Evolutionary conservation across 2,329 filamentous ascomycete genomes (phyloP), one percentile per base, ranked within the genome.

Genomic region (Rosellinia necatrix): DNA sequence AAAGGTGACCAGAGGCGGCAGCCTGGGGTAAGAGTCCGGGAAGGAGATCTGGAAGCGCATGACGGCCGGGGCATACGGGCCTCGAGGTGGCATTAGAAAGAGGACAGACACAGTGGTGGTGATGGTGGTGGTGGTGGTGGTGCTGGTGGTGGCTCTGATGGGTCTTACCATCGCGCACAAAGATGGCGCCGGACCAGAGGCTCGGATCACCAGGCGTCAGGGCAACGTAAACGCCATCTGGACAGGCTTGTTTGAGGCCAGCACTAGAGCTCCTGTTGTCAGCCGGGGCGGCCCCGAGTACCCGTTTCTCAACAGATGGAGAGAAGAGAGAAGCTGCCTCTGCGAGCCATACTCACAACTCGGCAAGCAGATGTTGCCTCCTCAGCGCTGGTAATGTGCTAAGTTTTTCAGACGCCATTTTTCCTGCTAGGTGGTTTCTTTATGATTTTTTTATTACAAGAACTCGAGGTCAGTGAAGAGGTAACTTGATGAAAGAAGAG

Each of bases 41-140:
- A 97, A 97, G 21, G 87, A 88, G 62, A 97, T 89, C 64, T 94
- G 88, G 74, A 97, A 96, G 67, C 92, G 89, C 60, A 97, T 82
- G 66, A 97, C 84, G 42, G 92, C 90, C 56, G 90, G 87, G 17
- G 90, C 83, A 75, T 97, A 99, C 15, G 94, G 93, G 40, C 93
- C 93, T 96, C 53, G 40, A 46, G 6, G 49, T 25, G 49, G 50
- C 29, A 48, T 65, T 58, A 66, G 62, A 64, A 54, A 34, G 60
- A 37, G 37, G 27, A 19, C 35, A 22, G 32, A 46, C 30, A 35
- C 40, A 29, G 38, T 49, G 43, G 37, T 55, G n/a, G n/a, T n/a
- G n/a, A n/a, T n/a, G n/a, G n/a, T n/a, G n/a, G n/a, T n/a, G n/a
- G n/a, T n/a, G n/a, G n/a, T n/a, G n/a, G n/a, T n/a, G n/a, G n/a